A percentile compares a stretch with the other conserved stretches of the same genome.
Evolutionary conservation across 2,329 filamentous ascomycete species (phyloP).

Genomic region (Seiridium unicorne): DNA sequence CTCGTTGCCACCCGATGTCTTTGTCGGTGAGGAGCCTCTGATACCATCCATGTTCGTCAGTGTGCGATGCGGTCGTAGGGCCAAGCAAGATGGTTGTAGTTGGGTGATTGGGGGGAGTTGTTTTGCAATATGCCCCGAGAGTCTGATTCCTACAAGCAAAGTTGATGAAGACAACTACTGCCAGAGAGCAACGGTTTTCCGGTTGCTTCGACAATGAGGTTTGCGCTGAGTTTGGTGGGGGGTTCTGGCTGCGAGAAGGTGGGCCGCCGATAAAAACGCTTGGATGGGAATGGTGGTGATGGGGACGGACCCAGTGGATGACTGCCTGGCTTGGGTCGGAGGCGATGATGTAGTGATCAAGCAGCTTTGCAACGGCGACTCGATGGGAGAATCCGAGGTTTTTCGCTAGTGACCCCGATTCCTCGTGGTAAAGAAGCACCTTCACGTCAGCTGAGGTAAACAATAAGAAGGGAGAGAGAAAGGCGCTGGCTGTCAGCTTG

Average conservation of each 20-base stretch:
- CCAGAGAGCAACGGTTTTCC: background rate
- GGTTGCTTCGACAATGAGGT: background rate
- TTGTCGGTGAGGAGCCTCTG: conserved; percentile 27
- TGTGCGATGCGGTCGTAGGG: background rate
- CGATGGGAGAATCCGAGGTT: background rate
- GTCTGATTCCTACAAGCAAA: background rate
- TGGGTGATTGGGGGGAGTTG: background rate
- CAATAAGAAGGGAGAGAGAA: background rate
- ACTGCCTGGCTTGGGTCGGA: background rate
- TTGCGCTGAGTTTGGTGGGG: background rate
- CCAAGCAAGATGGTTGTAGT: background rate
- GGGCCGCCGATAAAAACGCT: conserved; percentile 1
- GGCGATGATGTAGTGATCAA: background rate
- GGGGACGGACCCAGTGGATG: background rate
- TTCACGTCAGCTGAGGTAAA: conserved; percentile 4
- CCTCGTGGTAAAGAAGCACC: background rate
- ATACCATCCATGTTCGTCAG: conserved; percentile 20
- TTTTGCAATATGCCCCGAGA: background rate
- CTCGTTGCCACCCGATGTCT: conserved; percentile 35
- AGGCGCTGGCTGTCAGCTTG: background rate
- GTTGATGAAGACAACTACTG: background rate
- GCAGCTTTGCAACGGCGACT: background rate
- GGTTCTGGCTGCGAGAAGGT: background rate
- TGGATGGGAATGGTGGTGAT: background rate
- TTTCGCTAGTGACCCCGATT: background rate